Percentiles rank a stretch among this genome's conserved stretches.
Evolutionary conservation across 257 asterid species (phyloP).

Genomic region (Cynanchum wilfordii): DNA sequence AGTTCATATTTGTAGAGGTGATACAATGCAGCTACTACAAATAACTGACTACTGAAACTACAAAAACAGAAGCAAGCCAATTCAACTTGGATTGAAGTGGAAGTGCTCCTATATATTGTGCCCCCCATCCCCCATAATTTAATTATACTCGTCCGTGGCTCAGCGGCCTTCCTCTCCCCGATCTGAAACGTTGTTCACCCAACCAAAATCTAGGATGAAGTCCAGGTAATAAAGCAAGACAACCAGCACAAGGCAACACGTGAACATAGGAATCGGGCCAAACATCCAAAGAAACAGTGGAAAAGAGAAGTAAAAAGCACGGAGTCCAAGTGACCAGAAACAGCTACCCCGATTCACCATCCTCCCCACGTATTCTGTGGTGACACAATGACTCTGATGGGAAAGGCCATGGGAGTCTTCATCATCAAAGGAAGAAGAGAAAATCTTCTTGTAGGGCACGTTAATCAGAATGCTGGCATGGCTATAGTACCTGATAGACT

Average conservation of each 20-base stretch:
- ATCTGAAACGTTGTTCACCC: slow-evolving; percentile 12
- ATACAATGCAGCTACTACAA: too few species aligned
- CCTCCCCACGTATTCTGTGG: slow-evolving; percentile 58
- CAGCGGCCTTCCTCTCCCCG: slow-evolving; percentile 12
- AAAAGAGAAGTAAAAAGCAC: slow-evolving; percentile 75
- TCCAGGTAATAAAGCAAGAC: slow-evolving; percentile 66
- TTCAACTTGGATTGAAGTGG: slow-evolving; percentile 30
- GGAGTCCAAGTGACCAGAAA: slow-evolving; percentile 90
- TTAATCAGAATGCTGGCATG: slow-evolving; percentile 87
- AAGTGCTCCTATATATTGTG: background rate
- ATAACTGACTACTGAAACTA: too few species aligned
- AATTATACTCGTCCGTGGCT: slow-evolving; percentile 7
- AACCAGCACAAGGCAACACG: slow-evolving; percentile 46
- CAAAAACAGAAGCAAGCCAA: background rate
- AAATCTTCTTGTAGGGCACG: slow-evolving; percentile 42
- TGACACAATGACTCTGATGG: slow-evolving; percentile 15
- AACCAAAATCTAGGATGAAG: slow-evolving; percentile 35
- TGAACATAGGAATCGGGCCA: slow-evolving; percentile 85
- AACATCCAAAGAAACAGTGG: slow-evolving; percentile 87
- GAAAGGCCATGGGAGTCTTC: background rate
- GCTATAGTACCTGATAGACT: slow-evolving; percentile 83
- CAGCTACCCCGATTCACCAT: slow-evolving; percentile 70
- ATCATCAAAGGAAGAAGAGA: background rate
- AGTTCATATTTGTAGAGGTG: too few species aligned
- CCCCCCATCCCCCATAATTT: background rate